These are phyloP conservation scores for Leccinum huronense DNA, from an alignment of 1,284 basidiomycete genomes.

Conservation along the genomic window DNA sequence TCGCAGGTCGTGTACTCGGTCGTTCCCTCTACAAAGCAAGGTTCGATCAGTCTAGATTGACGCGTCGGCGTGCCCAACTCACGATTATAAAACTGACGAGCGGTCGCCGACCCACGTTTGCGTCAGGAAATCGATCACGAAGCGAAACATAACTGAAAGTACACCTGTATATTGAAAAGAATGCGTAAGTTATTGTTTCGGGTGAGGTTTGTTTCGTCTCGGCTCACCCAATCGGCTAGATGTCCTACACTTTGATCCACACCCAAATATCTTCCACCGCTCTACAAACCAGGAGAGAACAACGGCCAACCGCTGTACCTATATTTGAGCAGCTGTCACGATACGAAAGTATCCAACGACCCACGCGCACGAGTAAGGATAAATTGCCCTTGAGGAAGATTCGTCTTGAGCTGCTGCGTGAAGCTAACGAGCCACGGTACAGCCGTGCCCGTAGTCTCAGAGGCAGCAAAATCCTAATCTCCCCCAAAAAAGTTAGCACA, in stretches of 20 bases:
- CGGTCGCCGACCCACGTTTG: not conserved
- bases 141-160: not conserved
- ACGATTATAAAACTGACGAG: slow-evolving; percentile 59
- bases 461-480: slow-evolving; percentile 44
- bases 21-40: not conserved
- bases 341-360: not conserved
- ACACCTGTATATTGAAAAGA: slow-evolving; percentile 37
- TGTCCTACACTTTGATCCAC: slow-evolving; percentile 50
- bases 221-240: slow-evolving; percentile 47
- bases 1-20: slow-evolving; percentile 2
- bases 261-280: slow-evolving; percentile 51
- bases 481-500: not conserved
- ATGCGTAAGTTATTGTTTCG: not conserved
- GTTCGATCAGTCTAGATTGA: not conserved
- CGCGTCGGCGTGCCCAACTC: slow-evolving; percentile 17
- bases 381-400: slow-evolving; percentile 36
- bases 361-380: slow-evolving; percentile 39
- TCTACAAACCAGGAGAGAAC: slow-evolving; percentile 20
- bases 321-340: not conserved
- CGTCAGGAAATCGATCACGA: not conserved
- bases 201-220: not conserved
- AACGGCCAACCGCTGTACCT: slow-evolving; percentile 20
- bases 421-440: slow-evolving; percentile 44
- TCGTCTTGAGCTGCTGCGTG: slow-evolving; percentile 37
- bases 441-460: slow-evolving; percentile 40